Base-by-base conservation (phyloP, 345 rosid genomes). In the Arabis hirsuta region DNA sequence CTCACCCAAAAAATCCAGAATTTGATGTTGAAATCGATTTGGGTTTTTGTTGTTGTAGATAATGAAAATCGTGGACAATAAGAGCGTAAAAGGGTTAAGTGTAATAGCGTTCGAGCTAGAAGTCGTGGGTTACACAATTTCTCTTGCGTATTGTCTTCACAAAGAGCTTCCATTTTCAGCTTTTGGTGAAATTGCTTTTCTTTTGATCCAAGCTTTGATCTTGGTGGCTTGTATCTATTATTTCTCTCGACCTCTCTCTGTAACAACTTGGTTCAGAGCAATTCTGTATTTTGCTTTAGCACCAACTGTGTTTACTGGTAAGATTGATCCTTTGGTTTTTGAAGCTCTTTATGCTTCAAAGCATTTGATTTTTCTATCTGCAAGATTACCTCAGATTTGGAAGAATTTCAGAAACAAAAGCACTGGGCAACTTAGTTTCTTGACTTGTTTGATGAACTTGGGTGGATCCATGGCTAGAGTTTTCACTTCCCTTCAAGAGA, bases 271-370 rank as follows among this genome's bases (percentile, higher is more conserved):
- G 87, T 64, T 85, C 71, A 84, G 77, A 44, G 32, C 55, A 14
- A 34, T 71, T 79, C 80, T 80, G 42, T 94, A 82, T 78, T 90
- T 83, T 73, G 87, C 94, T 45, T 3, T 89, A 52, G 92, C 97
- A 65, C 97, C 98, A 14, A 83, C 92, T 36, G 14, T 90, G 70
- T 73, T 89, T 73, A 81, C 86, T 76, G 90, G 95, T 36, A 84
- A 73, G 77, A 85, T 94, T 51, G 85, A 82, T 79, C 87, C 95
- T 11, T 43, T 85, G 53, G 77, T 88, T 55, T 94, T 94, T 71
- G 98, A 94, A 82, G 96, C 95, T 79, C 84, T 94, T 67, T 91
- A 88, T 56, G 93, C 87, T 51, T 95, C 93, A 12, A 97, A 95
- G 79, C 96, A 87, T 84, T 87, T 90, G 20, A 79, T 90, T 12